Evolutionary conservation across 2,329 filamentous ascomycete species (phyloP).

Genomic region (Colletotrichum sidae): DNA sequence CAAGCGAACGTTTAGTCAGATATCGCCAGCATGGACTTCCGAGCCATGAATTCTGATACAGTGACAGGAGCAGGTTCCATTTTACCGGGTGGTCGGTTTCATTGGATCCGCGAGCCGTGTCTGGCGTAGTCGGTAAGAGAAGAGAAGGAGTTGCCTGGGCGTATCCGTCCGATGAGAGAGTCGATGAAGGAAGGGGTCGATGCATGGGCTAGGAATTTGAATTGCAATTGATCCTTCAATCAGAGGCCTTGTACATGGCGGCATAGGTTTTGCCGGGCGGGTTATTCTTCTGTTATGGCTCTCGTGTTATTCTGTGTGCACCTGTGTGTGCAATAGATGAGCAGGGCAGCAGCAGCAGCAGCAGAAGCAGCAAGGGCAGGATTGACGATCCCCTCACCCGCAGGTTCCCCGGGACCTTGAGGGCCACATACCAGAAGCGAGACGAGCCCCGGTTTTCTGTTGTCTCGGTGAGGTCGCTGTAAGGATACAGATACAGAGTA

Average conservation of each 20-base stretch:
- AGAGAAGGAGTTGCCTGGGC: too few relatives aligned
- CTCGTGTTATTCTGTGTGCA: too few relatives aligned
- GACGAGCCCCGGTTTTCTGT: slow-evolving; percentile 5
- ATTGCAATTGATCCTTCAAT: too few relatives aligned
- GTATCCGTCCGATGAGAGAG: too few relatives aligned
- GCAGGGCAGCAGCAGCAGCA: background rate
- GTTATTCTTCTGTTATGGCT: too few relatives aligned
- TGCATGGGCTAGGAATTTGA: too few relatives aligned
- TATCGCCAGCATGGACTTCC: background rate
- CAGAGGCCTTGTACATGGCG: too few relatives aligned
- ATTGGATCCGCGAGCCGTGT: background rate
- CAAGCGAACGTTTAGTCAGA: slow-evolving; percentile 1
- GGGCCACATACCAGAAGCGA: background rate
- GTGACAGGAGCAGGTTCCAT: background rate
- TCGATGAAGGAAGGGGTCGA: too few relatives aligned
- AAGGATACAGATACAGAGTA: too few relatives aligned
- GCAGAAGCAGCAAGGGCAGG: background rate
- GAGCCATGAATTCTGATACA: background rate
- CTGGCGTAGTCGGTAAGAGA: too few relatives aligned
- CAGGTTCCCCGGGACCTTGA: background rate
- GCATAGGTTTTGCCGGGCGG: too few relatives aligned
- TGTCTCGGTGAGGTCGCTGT: background rate
- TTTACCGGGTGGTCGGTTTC: background rate
- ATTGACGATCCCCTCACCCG: background rate
- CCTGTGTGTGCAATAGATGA: too few relatives aligned